Percentiles rank a stretch among this genome's conserved stretches.
phyloP scores from a whole-genome alignment of 768 basidiomycete genomes.

The Boletus tomentosulus region DNA sequence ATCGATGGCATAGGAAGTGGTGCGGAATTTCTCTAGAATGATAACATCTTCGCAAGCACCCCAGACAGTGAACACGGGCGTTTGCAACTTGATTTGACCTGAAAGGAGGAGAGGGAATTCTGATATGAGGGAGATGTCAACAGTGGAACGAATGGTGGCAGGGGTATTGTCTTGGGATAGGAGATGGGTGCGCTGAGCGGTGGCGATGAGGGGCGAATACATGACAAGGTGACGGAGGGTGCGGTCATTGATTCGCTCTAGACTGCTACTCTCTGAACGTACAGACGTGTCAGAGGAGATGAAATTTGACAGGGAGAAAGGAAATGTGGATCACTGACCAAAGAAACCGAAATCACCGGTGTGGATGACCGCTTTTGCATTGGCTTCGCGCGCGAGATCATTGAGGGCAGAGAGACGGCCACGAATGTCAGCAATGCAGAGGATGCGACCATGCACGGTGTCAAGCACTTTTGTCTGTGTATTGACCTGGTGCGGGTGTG shows the following conservation, averaged over 20 bases:
- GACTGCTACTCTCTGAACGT: slow-evolving; percentile 62
- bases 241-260: slow-evolving; percentile 90
- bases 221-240: slow-evolving; percentile 93
- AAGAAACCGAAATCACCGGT: slow-evolving; percentile 99
- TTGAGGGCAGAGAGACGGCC: slow-evolving; percentile 87
- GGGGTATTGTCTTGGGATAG: slow-evolving; percentile 69
- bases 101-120: slow-evolving; percentile 92
- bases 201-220: slow-evolving; percentile 91
- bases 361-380: slow-evolving; percentile 91
- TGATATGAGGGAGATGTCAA: slow-evolving; percentile 76
- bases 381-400: slow-evolving; percentile 81
- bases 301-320: background rate
- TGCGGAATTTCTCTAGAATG: slow-evolving; percentile 89
- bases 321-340: slow-evolving; percentile 43
- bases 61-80: slow-evolving; percentile 96
- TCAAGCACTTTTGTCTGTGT: slow-evolving; percentile 79
- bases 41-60: slow-evolving; percentile 96
- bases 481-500: slow-evolving; percentile 49
- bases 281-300: slow-evolving; percentile 18
- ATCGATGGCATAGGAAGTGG: slow-evolving; percentile 74
- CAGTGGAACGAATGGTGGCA: slow-evolving; percentile 63
- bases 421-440: slow-evolving; percentile 93
- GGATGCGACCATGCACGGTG: slow-evolving; percentile 76
- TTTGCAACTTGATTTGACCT: slow-evolving; percentile 84
- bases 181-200: slow-evolving; percentile 75